Percentiles rank a stretch among this genome's conserved stretches.
Evolutionary conservation across 176 grass and related monocot genomes (phyloP).

Genomic region (Areca catechu): DNA sequence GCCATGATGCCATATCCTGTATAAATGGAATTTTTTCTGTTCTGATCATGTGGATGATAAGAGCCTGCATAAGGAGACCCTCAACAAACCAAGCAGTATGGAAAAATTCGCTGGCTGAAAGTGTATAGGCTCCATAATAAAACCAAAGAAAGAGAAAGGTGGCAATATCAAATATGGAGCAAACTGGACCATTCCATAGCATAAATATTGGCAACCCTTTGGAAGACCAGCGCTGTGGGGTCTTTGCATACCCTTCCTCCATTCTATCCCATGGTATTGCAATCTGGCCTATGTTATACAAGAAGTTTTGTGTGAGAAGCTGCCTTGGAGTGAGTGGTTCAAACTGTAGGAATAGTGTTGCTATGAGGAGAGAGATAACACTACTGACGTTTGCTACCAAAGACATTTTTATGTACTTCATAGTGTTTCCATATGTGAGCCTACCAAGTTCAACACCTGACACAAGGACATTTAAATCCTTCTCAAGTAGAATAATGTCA

Average conservation of each 20-base stretch:
- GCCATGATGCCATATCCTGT: slow-evolving; percentile 37
- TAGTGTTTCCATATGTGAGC: slow-evolving; percentile 38
- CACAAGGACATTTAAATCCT: slow-evolving; percentile 39
- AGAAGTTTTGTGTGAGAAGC: slow-evolving; percentile 37
- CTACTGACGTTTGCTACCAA: slow-evolving; percentile 29
- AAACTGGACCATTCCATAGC: slow-evolving; percentile 30
- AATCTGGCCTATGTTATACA: slow-evolving; percentile 36
- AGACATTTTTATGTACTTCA: slow-evolving; percentile 43
- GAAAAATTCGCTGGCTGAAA: slow-evolving; percentile 16
- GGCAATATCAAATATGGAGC: slow-evolving; percentile 23
- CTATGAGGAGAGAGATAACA: slow-evolving; percentile 23
- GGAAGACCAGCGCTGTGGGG: slow-evolving; percentile 26
- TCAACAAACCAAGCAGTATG: slow-evolving; percentile 35
- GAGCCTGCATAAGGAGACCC: slow-evolving; percentile 30
- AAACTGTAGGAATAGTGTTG: slow-evolving; percentile 17
- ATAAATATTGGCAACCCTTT: slow-evolving; percentile 29
- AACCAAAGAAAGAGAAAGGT: slow-evolving; percentile 23
- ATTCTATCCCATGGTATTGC: slow-evolving; percentile 43
- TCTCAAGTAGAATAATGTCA: slow-evolving; percentile 37
- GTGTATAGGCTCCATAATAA: slow-evolving; percentile 14
- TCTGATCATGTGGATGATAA: slow-evolving; percentile 40
- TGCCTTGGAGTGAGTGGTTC: slow-evolving; percentile 24
- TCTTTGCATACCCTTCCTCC: slow-evolving; percentile 26
- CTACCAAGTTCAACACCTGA: slow-evolving; percentile 28
- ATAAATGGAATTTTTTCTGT: slow-evolving; percentile 30